Base-by-base conservation (phyloP, 2,329 filamentous ascomycete species). In the Aspergillus sojae region DNA sequence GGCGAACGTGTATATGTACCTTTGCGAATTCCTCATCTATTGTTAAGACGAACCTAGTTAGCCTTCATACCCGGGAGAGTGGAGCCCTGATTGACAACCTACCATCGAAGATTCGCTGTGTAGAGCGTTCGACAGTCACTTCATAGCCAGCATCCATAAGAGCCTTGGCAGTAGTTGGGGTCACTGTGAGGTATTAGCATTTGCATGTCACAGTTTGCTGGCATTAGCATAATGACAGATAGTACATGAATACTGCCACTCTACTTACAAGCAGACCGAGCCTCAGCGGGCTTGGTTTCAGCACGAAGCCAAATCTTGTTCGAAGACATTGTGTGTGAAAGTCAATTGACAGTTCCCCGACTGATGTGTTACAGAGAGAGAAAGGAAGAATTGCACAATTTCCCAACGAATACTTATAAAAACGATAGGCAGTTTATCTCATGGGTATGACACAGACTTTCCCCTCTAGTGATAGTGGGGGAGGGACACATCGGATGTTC, bases 71-170 rank as follows among this genome's bases (percentile, higher is more conserved):
- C 14, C 32, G 23, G 5, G 4, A 9, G 7, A 28, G 21, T n/a
- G 28, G 46, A 11, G 12, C 58, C 39, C 7, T 23, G 54, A 39
- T 32, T 53, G 46, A 16, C 58, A 34, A 65, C 72, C 62, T 72
- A 77, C 81, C 80, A 34, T 80, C 78, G 59, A 82, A 82, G 71
- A 92, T 92, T 61, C 90, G 84, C 73, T 86, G 84, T n/a, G 86
- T 84, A 63, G 85, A 87, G 65, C 85, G 84, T 82, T 93, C 90
- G 57, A 92, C 86, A 57, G 85, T 85, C 70, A 93, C 84, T 28
- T 83, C 82, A 76, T 91, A 92, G 65, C 90, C 90, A 46, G 88
- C 89, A 67, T 91, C 85, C 60, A 91, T 80, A 59, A 92, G 84
- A 58, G 83, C 82, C 78, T 88, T 87, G 68, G 85, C 80, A 46